Evolutionary conservation across 768 basidiomycete genomes (phyloP), one percentile per base, ranked within the genome.

Genomic region (Termitomyces sp.): DNA sequence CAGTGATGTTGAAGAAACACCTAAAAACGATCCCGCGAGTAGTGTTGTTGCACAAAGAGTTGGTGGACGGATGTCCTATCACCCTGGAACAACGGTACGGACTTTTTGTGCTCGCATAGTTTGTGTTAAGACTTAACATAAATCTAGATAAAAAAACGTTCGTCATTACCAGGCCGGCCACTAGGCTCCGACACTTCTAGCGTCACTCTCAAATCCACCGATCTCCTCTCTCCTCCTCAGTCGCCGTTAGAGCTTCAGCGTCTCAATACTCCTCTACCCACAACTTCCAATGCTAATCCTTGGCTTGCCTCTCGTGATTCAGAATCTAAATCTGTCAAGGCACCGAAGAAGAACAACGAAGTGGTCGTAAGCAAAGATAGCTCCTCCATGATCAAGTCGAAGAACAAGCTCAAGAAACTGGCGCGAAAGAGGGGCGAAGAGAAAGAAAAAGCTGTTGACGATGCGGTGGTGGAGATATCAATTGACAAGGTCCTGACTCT

Each of bases 391-490:
- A 79, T 82, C 41, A 93, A 92, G 67, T 85, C 88, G 2, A 85
- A 85, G 62, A 84, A 87, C 68, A 85, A 85, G 65, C 77, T 94
- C 47, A 84, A 85, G 64, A 96, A 93, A 65, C 74, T 79, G 44
- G 71, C 68, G 16, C 72, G 71, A 63, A 90, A 87, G 64, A 73
- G 74, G 20, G 78, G 72, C 2, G 86, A 83, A 24, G 85, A 81
- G 46, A 78, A 76, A 58, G 82, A 80, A 57, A 80, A 79, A 54
- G 83, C 80, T 2, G 74, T 75, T 60, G 90, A 92, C 46, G 94
- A 98, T 62, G 90, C 88, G 0, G 68, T 72, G 7, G 82, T 97
- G 22, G 93, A 96, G 65, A 90, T 98, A 57, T 81, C 85, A 3
- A 68, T 84, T 59, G 76, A 81, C 46, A 74, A 78, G 36, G 75